phyloP scores from a whole-genome alignment of 495 filamentous ascomycete genomes.

The Trichoderma reesei region DNA sequence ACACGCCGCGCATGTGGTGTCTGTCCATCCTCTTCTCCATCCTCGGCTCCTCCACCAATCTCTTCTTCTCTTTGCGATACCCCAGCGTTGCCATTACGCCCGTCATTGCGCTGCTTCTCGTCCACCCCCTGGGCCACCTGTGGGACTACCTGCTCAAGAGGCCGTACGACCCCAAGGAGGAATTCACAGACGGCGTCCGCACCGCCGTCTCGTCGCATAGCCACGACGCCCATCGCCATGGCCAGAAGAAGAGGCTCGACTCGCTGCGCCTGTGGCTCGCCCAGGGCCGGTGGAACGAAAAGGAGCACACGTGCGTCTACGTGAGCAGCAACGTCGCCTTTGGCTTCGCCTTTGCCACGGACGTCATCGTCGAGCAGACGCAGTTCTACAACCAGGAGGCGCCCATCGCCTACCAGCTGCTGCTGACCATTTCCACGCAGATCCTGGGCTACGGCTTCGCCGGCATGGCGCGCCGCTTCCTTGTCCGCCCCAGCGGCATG shows the following conservation, averaged over 20 bases:
- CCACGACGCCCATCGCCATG: constrained; percentile 5
- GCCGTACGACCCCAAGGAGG: constrained; percentile 49
- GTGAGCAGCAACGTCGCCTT: constrained; percentile 88
- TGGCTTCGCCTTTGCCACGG: constrained; percentile 76
- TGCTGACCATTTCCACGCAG: constrained; percentile 75
- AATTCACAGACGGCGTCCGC: constrained; percentile 46
- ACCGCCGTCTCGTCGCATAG: constrained; percentile 12
- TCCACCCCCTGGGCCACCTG: constrained; percentile 66
- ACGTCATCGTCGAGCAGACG: constrained; percentile 79
- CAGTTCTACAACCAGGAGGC: constrained; percentile 78
- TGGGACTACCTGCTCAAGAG: constrained; percentile 66
- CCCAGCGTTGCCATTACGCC: constrained; percentile 80
- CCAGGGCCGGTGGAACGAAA: constrained; percentile 75
- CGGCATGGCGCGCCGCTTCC: constrained; percentile 62
- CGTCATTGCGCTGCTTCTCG: constrained; percentile 71
- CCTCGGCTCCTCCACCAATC: constrained; percentile 70
- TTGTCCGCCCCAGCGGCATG: constrained; percentile 82
- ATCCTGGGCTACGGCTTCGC: constrained; percentile 79
- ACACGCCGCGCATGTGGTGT: constrained; percentile 80
- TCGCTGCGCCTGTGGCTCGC: constrained; percentile 59
- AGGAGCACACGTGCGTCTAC: constrained; percentile 80
- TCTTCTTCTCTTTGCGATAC: constrained; percentile 78
- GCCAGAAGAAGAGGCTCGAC: not conserved
- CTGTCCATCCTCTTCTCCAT: constrained; percentile 69
- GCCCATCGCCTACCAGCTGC: constrained; percentile 62